Evolutionary conservation across 176 grass and related monocot species (phyloP), one percentile per base, ranked within the genome.

Genomic region (Elaeis guineensis): DNA sequence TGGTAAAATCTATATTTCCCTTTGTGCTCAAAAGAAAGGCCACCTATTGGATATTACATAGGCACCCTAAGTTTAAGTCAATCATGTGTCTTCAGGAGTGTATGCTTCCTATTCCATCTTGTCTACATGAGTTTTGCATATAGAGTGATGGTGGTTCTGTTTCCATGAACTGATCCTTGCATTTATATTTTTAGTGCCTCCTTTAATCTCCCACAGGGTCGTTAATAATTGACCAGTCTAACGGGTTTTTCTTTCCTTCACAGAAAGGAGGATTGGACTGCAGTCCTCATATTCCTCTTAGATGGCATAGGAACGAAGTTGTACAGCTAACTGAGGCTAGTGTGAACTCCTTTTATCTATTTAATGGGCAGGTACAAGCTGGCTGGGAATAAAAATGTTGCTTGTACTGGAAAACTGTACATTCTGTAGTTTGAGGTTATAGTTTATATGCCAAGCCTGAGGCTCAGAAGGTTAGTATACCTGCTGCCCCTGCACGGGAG

Each of bases 281-380:
- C 82, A 90, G 54, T 64, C 77, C 25, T 74, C 73, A 14, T 83
- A 82, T 69, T 77, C 74, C 69, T 80, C 79, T 25, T 90, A 80
- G 44, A 78, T 75, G 86, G 77, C 71, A 52, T 51, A 73, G 72
- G 62, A 72, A 84, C 77, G 85, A 86, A 55, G 66, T 65, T 95
- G 86, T 90, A 90, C 86, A 90, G 86, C 90, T 93, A 93, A 93
- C 89, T 71, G 82, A 82, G 78, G 86, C 78, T 77, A 72, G 79
- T 67, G 51, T 6, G 19, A 20, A 8, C 19, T 21, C 54, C 54
- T 69, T 72, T 80, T 50, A 58, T 80, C 67, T 78, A 58, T 70
- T 90, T 77, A 82, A 6, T 14, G 58, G 70, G 82, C 60, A 81
- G 71, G 70, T 86, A 68, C 80, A 78, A 77, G 71, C 74, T 83